Percentiles rank a stretch among this genome's conserved stretches.
Conservation (phyloP, 495 filamentous ascomycete species). For the Annulohypoxylon maeteangense region DNA sequence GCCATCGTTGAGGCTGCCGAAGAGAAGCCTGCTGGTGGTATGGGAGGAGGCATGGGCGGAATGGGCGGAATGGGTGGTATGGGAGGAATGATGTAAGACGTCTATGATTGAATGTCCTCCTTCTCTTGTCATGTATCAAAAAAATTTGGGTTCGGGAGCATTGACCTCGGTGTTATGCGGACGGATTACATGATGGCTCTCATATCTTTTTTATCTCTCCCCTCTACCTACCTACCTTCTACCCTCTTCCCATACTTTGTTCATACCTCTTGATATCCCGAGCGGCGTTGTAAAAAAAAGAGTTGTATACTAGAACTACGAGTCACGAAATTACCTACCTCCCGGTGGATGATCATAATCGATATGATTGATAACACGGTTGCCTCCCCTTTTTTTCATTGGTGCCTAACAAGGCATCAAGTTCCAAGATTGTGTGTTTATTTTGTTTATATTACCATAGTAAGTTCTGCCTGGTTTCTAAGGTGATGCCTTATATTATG, state of each 20-base stretch:
- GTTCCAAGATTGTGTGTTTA: background rate
- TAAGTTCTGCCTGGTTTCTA: slow-evolving; percentile 32
- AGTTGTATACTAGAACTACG: slow-evolving; percentile 45
- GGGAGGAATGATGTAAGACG: slow-evolving; percentile 65
- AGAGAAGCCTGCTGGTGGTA: slow-evolving; percentile 79
- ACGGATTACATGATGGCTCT: slow-evolving; percentile 43
- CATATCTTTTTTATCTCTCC: slow-evolving; percentile 45
- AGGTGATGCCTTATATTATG: slow-evolving; percentile 20
- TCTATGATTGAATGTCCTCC: slow-evolving; percentile 32
- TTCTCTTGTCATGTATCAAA: slow-evolving; percentile 47
- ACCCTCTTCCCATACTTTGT: slow-evolving; percentile 39
- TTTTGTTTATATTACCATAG: background rate
- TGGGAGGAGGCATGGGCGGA: slow-evolving; percentile 73
- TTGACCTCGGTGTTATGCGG: slow-evolving; percentile 51
- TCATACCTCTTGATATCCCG: slow-evolving; percentile 48
- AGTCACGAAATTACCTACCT: slow-evolving; percentile 24
- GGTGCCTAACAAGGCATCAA: slow-evolving; percentile 24
- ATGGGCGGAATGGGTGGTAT: slow-evolving; percentile 71
- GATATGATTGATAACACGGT: slow-evolving; percentile 31
- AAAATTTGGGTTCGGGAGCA: slow-evolving; percentile 48
- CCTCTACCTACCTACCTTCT: slow-evolving; percentile 35
- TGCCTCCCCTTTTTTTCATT: slow-evolving; percentile 7
- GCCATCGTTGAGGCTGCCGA: slow-evolving; percentile 96
- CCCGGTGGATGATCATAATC: slow-evolving; percentile 36
- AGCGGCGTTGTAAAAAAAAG: slow-evolving; percentile 45